Conservation (phyloP, 768 basidiomycete species). For the Neoboletus brunneissimus region DNA sequence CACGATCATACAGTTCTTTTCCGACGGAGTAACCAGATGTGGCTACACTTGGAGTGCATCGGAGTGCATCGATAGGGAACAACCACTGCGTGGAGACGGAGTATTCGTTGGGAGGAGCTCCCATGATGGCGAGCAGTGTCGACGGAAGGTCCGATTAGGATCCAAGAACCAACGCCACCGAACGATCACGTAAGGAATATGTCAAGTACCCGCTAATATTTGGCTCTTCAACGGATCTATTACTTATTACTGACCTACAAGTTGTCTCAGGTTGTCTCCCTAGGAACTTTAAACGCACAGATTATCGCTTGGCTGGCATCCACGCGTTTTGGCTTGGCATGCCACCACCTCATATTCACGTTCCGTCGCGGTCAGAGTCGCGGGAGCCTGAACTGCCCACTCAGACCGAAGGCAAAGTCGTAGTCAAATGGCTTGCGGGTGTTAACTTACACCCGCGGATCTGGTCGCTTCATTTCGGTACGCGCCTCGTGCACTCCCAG, state of each 20-base stretch:
- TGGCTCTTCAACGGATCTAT: constrained; percentile 3
- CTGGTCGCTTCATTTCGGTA: constrained; percentile 23
- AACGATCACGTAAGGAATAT: constrained; percentile 26
- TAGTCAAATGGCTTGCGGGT: constrained; percentile 14
- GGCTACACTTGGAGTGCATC: constrained; percentile 54
- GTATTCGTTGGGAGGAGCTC: constrained; percentile 22
- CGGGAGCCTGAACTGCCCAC: constrained; percentile 12
- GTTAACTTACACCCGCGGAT: constrained; percentile 33
- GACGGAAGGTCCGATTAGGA: neutral
- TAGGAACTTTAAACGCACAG: neutral
- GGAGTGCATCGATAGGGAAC: constrained; percentile 59
- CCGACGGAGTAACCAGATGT: constrained; percentile 47
- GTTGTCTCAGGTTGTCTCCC: neutral
- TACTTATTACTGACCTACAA: constrained; percentile 15
- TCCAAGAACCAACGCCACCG: constrained; percentile 20
- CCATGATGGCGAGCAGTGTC: constrained; percentile 16
- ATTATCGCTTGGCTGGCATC: neutral
- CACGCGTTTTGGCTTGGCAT: neutral
- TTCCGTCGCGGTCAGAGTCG: constrained; percentile 4
- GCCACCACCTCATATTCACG: neutral
- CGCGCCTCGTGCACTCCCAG: constrained; percentile 25
- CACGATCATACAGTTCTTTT: constrained; percentile 74
- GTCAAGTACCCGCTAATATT: neutral
- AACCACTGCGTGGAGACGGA: constrained; percentile 60
- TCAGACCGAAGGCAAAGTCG: constrained; percentile 18